Evolutionary conservation across 345 rosid genomes (phyloP).

Genomic region (Eutrema heterophyllum): DNA sequence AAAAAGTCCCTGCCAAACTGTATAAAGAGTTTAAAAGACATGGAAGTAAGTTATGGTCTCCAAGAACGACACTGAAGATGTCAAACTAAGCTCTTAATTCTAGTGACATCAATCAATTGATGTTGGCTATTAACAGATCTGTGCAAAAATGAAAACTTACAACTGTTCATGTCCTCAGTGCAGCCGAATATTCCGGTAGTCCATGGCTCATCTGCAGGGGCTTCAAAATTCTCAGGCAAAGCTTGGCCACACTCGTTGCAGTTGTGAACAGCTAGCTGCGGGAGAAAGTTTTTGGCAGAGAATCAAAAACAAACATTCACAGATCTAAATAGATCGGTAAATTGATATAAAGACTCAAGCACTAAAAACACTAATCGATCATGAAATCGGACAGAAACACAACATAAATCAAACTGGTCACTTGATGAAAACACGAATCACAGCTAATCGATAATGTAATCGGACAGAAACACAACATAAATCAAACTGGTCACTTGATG

Average conservation of each 20-base stretch:
- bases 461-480: not conserved
- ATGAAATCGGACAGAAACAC: not conserved
- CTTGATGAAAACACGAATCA: not conserved
- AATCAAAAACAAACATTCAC: not conserved
- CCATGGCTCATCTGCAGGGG: slow-evolving; percentile 93
- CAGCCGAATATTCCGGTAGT: slow-evolving; percentile 92
- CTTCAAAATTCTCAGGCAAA: slow-evolving; percentile 76
- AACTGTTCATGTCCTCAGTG: slow-evolving; percentile 70
- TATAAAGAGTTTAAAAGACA: not conserved
- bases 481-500: not conserved
- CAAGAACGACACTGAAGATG: not conserved
- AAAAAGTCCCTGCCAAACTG: slow-evolving; percentile 85
- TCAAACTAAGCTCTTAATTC: not conserved
- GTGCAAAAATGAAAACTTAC: slow-evolving; percentile 43
- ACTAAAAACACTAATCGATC: not conserved
- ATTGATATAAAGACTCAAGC: not conserved
- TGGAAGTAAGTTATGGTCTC: not conserved
- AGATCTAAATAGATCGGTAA: not conserved
- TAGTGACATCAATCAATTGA: not conserved
- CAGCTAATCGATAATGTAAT: not conserved
- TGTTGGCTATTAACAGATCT: not conserved
- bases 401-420: not conserved
- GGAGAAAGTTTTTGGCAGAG: not conserved
- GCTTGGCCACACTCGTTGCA: slow-evolving; percentile 94
- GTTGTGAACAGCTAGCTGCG: slow-evolving; percentile 63